Percentiles rank a stretch among this genome's conserved stretches.
phyloP scores from a whole-genome alignment of 495 filamentous ascomycete genomes.

The Tuber borchii region DNA sequence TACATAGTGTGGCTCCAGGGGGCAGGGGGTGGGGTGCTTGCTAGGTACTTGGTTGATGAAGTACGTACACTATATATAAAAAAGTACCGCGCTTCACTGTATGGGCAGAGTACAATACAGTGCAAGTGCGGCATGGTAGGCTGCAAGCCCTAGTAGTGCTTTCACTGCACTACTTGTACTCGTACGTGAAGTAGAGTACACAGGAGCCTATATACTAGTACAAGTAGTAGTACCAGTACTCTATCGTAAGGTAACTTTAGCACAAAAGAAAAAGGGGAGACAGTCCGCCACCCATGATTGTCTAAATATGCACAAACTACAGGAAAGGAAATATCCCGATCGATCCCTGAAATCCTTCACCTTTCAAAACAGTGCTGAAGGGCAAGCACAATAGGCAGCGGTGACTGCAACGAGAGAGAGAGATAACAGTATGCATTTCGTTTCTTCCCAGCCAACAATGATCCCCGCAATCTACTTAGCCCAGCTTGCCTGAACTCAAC shows the following conservation, averaged over 20 bases:
- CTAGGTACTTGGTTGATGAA: neutral
- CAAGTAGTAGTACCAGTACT: neutral
- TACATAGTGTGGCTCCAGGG: neutral
- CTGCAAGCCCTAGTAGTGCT: neutral
- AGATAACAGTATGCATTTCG: neutral
- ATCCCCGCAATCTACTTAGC: neutral
- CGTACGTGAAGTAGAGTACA: neutral
- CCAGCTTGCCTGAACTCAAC: neutral
- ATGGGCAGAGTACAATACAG: neutral
- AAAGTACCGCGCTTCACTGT: neutral
- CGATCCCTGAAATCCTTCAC: slow-evolving; percentile 1
- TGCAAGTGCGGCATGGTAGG: neutral
- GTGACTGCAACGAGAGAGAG: neutral
- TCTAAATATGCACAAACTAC: neutral
- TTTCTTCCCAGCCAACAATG: neutral
- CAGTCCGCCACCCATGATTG: neutral
- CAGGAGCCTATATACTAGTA: neutral
- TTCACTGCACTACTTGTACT: neutral
- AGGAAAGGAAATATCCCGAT: neutral
- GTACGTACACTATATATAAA: neutral
- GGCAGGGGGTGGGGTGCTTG: neutral
- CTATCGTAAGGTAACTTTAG: neutral
- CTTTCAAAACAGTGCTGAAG: neutral
- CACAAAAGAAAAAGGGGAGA: neutral
- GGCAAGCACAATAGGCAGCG: neutral